Base-by-base conservation (phyloP, 768 basidiomycete species). In the Pisolithus microcarpus region DNA sequence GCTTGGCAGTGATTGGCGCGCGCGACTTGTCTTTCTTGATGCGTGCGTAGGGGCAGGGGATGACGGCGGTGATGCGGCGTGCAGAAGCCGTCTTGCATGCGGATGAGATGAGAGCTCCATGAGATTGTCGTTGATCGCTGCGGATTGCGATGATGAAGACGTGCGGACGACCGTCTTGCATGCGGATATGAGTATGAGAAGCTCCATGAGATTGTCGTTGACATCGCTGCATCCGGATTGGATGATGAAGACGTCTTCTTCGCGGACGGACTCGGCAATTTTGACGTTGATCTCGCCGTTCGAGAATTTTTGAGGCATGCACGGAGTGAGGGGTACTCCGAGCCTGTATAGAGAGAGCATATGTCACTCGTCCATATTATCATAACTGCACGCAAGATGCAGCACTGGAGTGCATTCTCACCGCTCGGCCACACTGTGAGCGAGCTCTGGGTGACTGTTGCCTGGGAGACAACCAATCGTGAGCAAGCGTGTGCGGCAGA, bases 71-170 rank as follows among this genome's bases (percentile, higher is more conserved):
- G 70, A 97, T 93, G 44, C 95, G 80, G 42, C 91, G 79, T 7
- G 96, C 95, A 0, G 94, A 94, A 7, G 94, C 90, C 5, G 91
- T 96, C 70, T 91, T 95, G 77, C 95, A 97, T 1, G 95, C 94
- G 50, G 95, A 96, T 92, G 72, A 99, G 85, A 99, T 91, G 66
- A 98, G 87, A 99, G 90, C 67, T 99, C 96, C 92, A 99, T 95
- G 57, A 98, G 75, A 68, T 91, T 86, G 71, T 96, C 94, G 69
- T 96, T 95, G 65, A 62, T 93, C 91, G 66, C 75, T 73, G 70
- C 86, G 13, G 89, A 86, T 72, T 99, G 96, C n/a, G 67, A 99
- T 81, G 75, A 99, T 96, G 76, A 97, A 99, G 24, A 97, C 92
- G 69, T 99, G 43, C 96, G 86, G 42, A 99, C 86, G 51, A n/a